Evolutionary conservation across 208 protist species (phyloP), one percentile per base, ranked within the genome.

Genomic region (Trypanosoma avium): DNA sequence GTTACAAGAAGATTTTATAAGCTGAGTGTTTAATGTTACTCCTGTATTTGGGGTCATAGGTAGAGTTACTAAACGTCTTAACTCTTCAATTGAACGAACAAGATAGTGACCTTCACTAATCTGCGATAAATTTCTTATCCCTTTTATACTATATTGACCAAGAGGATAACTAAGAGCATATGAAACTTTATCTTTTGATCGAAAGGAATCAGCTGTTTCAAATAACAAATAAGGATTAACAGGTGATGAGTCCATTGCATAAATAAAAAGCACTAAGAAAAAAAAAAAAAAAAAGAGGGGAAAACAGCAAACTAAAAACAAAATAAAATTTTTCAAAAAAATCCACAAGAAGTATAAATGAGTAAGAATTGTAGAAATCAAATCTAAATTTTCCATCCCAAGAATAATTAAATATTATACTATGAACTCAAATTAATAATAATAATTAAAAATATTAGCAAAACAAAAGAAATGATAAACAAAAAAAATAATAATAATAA

Each of bases 171-270:
- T 66, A 21, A 94, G 50, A 1, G 88, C 83, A 60, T 92, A 95
- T 48, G 67, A 35, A 9, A 95, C 74, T 70, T 92, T 91, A 61
- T 84, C 84, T 24, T 63, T 40, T 17, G 79, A 81, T 45, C 73
- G 55, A 47, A 95, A 93, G 26, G 88, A 82, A 59, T 86, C 60
- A 21, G 80, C 45, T 15, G 66, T 76, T 36, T 71, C 40, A 53
- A 93, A 90, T 21, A 95, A 69, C 47, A 95, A 71, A 46, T 91
- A 92, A 26, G 75, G 79, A 43, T 92, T 91, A 5, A 92, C 73
- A 0, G 89, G 89, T 0, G 86, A 84, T 8, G 89, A 77, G 67
- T 95, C 86, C 27, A 88, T 93, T 60, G 81, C 90, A 46, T 42
- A 42, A 42, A 3, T 42, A 42, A n/a, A n/a, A n/a, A 13, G 7